A percentile compares a stretch with the other conserved stretches of the same genome.
Evolutionary conservation across 495 filamentous ascomycete genomes (phyloP).

Genomic region (Lindgomyces ingoldianus): DNA sequence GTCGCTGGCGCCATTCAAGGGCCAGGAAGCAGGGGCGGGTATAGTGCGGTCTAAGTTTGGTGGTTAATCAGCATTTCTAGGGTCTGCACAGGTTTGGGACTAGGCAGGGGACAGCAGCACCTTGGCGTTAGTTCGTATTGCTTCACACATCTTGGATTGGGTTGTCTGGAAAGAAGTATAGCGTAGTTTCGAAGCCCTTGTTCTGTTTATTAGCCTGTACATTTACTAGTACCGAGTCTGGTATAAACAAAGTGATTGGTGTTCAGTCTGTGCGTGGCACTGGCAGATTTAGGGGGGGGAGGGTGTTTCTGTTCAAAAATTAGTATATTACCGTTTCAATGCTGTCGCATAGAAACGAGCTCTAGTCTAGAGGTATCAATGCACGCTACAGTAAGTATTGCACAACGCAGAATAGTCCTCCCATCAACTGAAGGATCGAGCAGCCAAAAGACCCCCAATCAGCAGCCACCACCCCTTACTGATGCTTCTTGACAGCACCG

Average conservation of each 20-base stretch:
- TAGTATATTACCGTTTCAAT: too few species aligned
- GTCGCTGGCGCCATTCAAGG: slow-evolving; percentile 85
- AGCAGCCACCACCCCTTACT: background rate
- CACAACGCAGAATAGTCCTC: too few species aligned
- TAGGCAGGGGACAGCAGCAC: too few species aligned
- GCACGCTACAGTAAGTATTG: background rate
- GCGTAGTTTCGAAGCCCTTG: background rate
- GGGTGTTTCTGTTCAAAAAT: too few species aligned
- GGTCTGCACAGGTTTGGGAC: too few species aligned
- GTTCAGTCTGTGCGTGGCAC: too few species aligned
- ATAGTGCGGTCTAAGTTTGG: slow-evolving; percentile 77
- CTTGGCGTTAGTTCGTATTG: background rate
- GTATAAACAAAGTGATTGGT: background rate
- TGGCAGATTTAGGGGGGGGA: too few species aligned
- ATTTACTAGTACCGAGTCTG: background rate
- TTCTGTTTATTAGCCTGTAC: background rate
- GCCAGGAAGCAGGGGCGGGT: slow-evolving; percentile 77
- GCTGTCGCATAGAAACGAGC: background rate
- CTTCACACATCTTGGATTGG: background rate
- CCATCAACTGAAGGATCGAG: too few species aligned
- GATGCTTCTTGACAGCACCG: slow-evolving; percentile 24
- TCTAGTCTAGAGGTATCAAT: background rate
- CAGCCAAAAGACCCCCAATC: background rate
- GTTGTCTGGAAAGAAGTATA: background rate
- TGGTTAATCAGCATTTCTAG: background rate